Evolutionary conservation across 2,329 filamentous ascomycete species (phyloP).

Genomic region (Ophiostoma sp.): DNA sequence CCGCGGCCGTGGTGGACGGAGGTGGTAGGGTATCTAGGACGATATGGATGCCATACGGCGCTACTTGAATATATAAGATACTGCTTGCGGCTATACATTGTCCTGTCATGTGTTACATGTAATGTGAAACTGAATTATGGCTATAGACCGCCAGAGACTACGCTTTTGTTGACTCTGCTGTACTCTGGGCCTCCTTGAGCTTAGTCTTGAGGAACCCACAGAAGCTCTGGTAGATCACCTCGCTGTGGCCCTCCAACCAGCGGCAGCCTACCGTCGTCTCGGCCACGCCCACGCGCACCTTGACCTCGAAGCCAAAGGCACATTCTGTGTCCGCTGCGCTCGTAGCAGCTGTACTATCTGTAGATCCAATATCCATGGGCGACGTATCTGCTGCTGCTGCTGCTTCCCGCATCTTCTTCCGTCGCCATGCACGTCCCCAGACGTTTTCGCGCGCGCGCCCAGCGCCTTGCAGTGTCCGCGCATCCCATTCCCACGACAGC

Average conservation of each 20-base stretch:
- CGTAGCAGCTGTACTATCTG: not conserved
- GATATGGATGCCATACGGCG: not conserved
- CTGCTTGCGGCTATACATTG: no score
- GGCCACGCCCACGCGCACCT: constrained; percentile 39
- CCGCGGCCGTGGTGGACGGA: constrained; percentile 31
- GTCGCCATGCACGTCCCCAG: constrained; percentile 69
- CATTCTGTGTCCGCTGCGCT: constrained; percentile 32
- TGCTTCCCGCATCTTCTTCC: constrained; percentile 45
- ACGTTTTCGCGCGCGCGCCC: constrained; percentile 66
- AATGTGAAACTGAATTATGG: no score
- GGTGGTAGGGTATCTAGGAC: constrained; percentile 23
- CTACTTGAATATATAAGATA: not conserved
- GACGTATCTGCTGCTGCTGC: constrained; percentile 10
- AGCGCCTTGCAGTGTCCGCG: constrained; percentile 47
- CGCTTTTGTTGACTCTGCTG: not conserved
- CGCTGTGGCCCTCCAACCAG: constrained; percentile 72
- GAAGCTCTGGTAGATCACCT: constrained; percentile 78
- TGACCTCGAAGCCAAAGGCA: constrained; percentile 54
- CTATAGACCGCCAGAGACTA: no score
- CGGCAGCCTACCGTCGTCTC: constrained; percentile 50
- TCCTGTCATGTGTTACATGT: no score
- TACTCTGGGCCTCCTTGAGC: constrained; percentile 28
- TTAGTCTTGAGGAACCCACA: constrained; percentile 68
- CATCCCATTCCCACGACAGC: constrained; percentile 58
- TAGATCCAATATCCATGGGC: not conserved